phyloP scores from a whole-genome alignment of 805 yeast genomes.

The Lachancea sp. region DNA sequence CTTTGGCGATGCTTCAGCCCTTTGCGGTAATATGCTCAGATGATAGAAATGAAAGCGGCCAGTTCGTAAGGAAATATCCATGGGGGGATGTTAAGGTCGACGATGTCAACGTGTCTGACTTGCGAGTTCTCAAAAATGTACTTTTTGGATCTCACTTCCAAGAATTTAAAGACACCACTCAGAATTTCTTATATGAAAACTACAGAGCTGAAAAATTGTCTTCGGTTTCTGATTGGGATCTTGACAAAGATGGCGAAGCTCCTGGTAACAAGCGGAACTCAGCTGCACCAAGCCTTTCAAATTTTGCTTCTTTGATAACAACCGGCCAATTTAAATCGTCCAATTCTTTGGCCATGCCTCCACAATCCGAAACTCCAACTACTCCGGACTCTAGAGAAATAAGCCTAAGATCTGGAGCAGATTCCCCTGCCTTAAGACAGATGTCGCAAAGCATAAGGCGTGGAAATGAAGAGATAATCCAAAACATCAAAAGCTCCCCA shows the following conservation, averaged over 20 bases:
- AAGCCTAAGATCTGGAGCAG: constrained; percentile 12
- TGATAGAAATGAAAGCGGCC: constrained; percentile 48
- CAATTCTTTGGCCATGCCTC: constrained; percentile 22
- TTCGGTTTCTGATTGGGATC: constrained; percentile 39
- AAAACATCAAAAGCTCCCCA: constrained; percentile 33
- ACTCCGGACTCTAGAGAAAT: constrained; percentile 18
- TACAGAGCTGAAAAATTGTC: constrained; percentile 74
- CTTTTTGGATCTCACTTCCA: constrained; percentile 77
- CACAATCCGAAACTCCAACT: constrained; percentile 20
- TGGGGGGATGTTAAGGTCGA: constrained; percentile 61
- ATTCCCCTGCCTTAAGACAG: constrained; percentile 36
- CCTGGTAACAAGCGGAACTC: constrained; percentile 22
- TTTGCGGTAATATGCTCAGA: constrained; percentile 69
- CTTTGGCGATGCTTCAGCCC: constrained; percentile 59
- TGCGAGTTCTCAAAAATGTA: constrained; percentile 55
- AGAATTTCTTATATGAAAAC: constrained; percentile 66
- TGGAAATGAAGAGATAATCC: constrained; percentile 36
- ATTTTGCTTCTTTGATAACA: constrained; percentile 32
- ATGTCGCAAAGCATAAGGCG: constrained; percentile 33
- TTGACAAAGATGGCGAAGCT: constrained; percentile 10
- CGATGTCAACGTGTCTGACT: constrained; percentile 47
- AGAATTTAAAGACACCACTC: constrained; percentile 76
- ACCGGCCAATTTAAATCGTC: constrained; percentile 33
- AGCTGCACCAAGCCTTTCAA: constrained; percentile 33
- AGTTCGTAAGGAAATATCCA: constrained; percentile 63